A percentile compares a stretch with the other conserved stretches of the same genome.
phyloP scores from a whole-genome alignment of 352 stramenopile genomes.

The Saprolegnia parasitica region DNA sequence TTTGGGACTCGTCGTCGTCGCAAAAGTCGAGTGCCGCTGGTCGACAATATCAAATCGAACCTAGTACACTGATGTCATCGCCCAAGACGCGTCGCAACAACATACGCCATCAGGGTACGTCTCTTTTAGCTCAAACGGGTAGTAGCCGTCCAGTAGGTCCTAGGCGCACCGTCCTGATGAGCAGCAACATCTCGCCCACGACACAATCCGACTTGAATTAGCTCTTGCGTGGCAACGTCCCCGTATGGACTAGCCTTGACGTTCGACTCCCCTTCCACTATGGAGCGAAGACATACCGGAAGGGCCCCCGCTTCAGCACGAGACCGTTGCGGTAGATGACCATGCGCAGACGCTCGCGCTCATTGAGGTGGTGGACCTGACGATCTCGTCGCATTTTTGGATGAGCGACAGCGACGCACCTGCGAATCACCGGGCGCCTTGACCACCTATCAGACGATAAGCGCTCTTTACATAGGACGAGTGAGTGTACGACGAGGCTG shows the following conservation, averaged over 20 bases:
- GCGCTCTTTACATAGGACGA: too few species aligned
- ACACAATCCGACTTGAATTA: slow-evolving; percentile 6
- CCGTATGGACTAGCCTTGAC: neutral
- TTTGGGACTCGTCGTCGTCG: neutral
- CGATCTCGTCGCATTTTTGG: neutral
- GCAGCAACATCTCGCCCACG: too few species aligned
- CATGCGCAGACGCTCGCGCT: slow-evolving; percentile 14
- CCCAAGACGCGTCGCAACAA: too few species aligned
- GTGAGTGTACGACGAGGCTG: neutral
- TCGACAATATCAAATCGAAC: slow-evolving; percentile 3
- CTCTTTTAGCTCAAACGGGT: slow-evolving; percentile 36
- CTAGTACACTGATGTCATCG: too few species aligned
- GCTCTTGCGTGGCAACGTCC: slow-evolving; percentile 13
- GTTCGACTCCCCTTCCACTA: neutral
- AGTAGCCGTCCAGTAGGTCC: slow-evolving; percentile 45
- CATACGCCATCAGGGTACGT: slow-evolving; percentile 37
- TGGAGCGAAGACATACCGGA: slow-evolving; percentile 8
- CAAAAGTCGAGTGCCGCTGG: too few species aligned
- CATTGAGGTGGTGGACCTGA: slow-evolving; percentile 9
- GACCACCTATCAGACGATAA: neutral
- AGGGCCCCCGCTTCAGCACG: slow-evolving; percentile 33
- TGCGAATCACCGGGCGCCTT: neutral
- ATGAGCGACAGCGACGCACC: neutral
- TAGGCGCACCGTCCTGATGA: neutral
- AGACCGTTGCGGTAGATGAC: slow-evolving; percentile 31